Percentiles rank a stretch among this genome's conserved stretches.
Evolutionary conservation across 2,329 filamentous ascomycete species (phyloP).

Genomic region (Phialophora macrospora): DNA sequence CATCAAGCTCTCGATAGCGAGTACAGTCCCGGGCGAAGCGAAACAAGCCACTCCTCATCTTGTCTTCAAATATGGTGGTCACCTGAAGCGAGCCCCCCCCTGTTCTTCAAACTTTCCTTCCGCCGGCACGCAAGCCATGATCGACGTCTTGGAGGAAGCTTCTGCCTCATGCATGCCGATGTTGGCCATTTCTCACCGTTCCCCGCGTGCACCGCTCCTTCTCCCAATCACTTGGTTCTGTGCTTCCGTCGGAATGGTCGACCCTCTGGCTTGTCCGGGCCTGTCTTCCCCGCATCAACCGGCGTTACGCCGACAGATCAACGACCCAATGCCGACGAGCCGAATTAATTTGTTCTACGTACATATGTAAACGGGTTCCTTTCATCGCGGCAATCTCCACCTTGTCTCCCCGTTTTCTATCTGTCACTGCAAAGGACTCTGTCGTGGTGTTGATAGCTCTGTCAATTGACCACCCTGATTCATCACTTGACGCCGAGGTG

Average conservation of each 20-base stretch:
- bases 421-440: too few relatives aligned
- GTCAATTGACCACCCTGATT: too few relatives aligned
- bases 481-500: too few relatives aligned
- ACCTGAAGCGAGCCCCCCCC: background rate
- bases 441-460: too few relatives aligned
- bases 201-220: background rate
- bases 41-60: background rate
- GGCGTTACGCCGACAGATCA: background rate
- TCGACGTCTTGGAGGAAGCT: background rate
- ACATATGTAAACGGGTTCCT: too few relatives aligned
- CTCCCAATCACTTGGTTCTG: background rate
- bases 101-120: background rate
- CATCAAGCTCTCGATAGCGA: background rate
- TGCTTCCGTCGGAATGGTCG: constrained; percentile 4
- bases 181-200: background rate
- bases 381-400: background rate
- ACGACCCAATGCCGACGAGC: background rate
- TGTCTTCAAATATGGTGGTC: background rate
- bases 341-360: background rate
- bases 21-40: too few relatives aligned
- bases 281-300: constrained; percentile 1
- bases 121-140: background rate
- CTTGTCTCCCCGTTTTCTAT: background rate
- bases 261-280: too few relatives aligned
- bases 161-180: background rate